phyloP scores from a whole-genome alignment of 2,329 filamentous ascomycete genomes.

The Elsinoe ampelina region DNA sequence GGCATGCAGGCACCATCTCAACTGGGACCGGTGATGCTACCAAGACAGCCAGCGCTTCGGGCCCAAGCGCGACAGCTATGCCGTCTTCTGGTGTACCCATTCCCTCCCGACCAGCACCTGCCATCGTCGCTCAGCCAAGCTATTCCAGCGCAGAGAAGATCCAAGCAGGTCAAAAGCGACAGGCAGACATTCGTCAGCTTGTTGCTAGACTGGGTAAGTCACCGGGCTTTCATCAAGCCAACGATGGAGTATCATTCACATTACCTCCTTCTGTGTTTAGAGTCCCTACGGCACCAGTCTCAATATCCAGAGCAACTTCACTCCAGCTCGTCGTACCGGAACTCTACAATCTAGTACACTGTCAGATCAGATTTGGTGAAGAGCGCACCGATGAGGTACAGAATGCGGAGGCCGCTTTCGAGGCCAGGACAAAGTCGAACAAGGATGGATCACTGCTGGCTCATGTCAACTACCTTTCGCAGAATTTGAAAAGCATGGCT shows the following conservation, averaged over 20 bases:
- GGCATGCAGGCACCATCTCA: conserved; percentile 2
- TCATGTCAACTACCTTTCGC: conserved; percentile 64
- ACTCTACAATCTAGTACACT: conserved; percentile 61
- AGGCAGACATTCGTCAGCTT: conserved; percentile 60
- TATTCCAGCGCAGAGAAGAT: conserved; percentile 52
- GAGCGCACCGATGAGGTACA: conserved; percentile 6
- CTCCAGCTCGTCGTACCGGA: conserved; percentile 60
- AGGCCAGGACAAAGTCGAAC: conserved; percentile 47
- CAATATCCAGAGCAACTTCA: conserved; percentile 56
- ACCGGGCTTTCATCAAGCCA: conserved; percentile 56
- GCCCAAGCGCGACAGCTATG: neutral
- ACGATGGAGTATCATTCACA: conserved; percentile 61
- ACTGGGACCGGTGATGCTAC: neutral
- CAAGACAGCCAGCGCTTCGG: neutral
- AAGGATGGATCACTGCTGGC: conserved; percentile 57
- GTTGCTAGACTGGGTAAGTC: conserved; percentile 64
- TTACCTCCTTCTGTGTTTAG: conserved; percentile 59
- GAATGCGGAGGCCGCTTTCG: conserved; percentile 53
- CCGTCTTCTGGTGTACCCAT: neutral
- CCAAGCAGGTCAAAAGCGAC: conserved; percentile 54
- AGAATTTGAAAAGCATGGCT: conserved; percentile 60
- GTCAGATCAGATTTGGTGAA: conserved; percentile 57
- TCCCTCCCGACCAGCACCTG: neutral
- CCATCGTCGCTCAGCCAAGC: neutral
- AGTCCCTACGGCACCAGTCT: conserved; percentile 59